Conservation (phyloP, 176 grass and related monocot species). For the Ensete ventricosum region DNA sequence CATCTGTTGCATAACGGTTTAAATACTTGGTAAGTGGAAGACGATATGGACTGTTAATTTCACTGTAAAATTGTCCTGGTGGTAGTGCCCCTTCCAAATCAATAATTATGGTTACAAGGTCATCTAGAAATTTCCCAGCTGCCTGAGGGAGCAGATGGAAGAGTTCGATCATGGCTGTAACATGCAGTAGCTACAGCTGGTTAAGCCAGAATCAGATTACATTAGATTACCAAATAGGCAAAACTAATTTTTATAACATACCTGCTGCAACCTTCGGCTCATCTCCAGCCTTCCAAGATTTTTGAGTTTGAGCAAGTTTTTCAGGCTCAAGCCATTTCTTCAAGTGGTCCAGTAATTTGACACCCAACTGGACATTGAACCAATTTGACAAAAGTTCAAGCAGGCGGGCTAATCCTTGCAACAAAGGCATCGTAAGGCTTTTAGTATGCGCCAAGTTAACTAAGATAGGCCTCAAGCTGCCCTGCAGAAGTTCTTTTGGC, state of each 20-base stretch:
- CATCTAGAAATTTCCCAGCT: conserved; percentile 92
- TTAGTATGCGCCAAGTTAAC: conserved; percentile 96
- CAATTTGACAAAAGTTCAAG: conserved; percentile 93
- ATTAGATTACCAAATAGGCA: background rate
- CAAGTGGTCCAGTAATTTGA: conserved; percentile 94
- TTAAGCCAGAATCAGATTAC: background rate
- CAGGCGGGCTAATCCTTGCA: conserved; percentile 89
- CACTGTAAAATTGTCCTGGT: conserved; percentile 88
- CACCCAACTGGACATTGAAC: conserved; percentile 97
- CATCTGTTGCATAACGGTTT: conserved; percentile 76
- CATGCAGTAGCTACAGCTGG: conserved; percentile 20
- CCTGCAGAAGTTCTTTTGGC: conserved; percentile 97
- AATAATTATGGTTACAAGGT: conserved; percentile 92
- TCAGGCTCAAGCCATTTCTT: conserved; percentile 98
- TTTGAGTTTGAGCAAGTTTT: conserved; percentile 85
- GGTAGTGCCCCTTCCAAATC: conserved; percentile 90
- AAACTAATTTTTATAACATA: conserved; percentile 9
- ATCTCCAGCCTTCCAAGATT: conserved; percentile 93
- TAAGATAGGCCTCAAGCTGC: conserved; percentile 88
- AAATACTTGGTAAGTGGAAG: conserved; percentile 90
- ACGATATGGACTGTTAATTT: conserved; percentile 97
- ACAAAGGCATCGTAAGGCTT: conserved; percentile 93
- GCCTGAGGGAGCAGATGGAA: conserved; percentile 90
- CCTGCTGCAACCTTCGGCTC: conserved; percentile 96
- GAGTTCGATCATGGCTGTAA: conserved; percentile 94